A percentile compares a stretch with the other conserved stretches of the same genome.
phyloP scores from a whole-genome alignment of 208 protist genomes.

The Naegleria fowleri region DNA sequence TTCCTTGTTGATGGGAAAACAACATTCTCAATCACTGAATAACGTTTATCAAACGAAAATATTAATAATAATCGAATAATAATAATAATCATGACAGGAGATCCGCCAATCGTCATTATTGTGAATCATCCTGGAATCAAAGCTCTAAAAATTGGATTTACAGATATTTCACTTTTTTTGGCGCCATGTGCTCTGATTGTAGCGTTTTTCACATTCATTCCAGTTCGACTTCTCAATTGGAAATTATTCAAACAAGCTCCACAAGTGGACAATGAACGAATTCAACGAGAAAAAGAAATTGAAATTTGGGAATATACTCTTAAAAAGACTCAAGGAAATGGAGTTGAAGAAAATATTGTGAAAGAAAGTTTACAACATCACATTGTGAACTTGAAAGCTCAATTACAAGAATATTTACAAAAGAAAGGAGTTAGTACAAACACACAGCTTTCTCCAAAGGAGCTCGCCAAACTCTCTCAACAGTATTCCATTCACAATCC shows the following conservation, averaged over 20 bases:
- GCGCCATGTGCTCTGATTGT: conserved; percentile 17
- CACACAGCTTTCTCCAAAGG: background rate
- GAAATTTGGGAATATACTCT: conserved; percentile 27
- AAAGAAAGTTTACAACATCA: background rate
- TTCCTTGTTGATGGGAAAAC: too few species aligned
- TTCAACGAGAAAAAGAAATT: conserved; percentile 17
- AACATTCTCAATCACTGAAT: too few species aligned
- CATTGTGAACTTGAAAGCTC: conserved; percentile 1
- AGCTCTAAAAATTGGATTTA: conserved; percentile 29
- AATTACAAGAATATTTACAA: background rate
- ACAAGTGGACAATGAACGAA: background rate
- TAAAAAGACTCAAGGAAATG: background rate
- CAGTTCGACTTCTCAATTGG: conserved; percentile 27
- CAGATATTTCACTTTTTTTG: conserved; percentile 30
- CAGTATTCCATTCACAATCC: conserved; percentile 42
- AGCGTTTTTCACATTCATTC: background rate
- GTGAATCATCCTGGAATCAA: conserved; percentile 36
- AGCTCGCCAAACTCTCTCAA: conserved; percentile 28
- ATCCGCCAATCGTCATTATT: conserved; percentile 62
- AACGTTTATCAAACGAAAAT: background rate
- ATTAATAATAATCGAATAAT: background rate
- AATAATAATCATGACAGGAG: conserved; percentile 34
- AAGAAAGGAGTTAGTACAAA: background rate
- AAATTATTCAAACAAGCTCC: background rate
- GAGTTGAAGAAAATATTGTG: background rate